phyloP scores from a whole-genome alignment of 192 early-diverging fungal genomes.

The Tieghemiomyces parasiticus region DNA sequence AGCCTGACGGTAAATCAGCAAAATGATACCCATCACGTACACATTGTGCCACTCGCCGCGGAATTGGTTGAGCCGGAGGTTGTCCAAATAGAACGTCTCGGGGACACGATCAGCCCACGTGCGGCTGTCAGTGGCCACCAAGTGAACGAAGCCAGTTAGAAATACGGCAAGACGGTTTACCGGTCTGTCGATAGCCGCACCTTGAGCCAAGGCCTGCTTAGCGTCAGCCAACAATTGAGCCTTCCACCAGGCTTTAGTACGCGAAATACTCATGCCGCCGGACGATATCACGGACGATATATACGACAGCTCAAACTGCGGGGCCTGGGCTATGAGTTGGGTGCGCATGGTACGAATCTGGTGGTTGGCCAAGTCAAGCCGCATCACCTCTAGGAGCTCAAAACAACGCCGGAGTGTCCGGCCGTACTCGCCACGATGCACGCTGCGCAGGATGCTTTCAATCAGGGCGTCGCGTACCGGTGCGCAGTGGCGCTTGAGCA shows the following conservation, averaged over 20 bases:
- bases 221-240: not conserved
- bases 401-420: constrained; percentile 55
- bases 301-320: constrained; percentile 8
- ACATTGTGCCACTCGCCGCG: constrained; percentile 3
- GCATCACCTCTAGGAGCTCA: constrained; percentile 21
- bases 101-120: constrained; percentile 3
- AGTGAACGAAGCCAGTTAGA: constrained; percentile 5
- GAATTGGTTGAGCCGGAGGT: not conserved
- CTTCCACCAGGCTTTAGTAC: constrained; percentile 8
- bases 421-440: constrained; percentile 39
- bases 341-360: constrained; percentile 11
- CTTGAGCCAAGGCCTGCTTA: not conserved
- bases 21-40: constrained; percentile 1
- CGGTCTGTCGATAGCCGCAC: too few relatives aligned
- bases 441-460: constrained; percentile 38
- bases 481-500: constrained; percentile 52
- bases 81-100: constrained; percentile 9
- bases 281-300: not conserved
- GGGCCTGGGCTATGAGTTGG: constrained; percentile 5
- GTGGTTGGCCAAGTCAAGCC: constrained; percentile 11
- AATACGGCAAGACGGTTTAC: not conserved
- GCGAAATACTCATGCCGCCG: not conserved
- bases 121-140: not conserved
- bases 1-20: constrained; percentile 11
- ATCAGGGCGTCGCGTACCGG: constrained; percentile 47